Evolutionary conservation across 1,139 yeast species (phyloP).

Genomic region (Blastobotrys apis): DNA sequence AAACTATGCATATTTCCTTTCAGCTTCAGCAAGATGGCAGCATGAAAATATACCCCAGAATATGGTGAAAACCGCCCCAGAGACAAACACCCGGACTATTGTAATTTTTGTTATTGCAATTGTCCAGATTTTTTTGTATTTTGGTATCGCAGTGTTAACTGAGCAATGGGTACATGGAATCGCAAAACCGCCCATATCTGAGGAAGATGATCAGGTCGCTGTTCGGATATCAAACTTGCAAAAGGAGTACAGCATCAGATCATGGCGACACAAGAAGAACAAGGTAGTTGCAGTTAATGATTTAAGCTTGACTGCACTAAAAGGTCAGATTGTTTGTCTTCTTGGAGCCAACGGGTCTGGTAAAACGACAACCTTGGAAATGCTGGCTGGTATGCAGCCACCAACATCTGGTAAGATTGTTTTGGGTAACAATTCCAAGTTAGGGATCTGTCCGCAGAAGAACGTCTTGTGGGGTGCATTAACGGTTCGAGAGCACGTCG

Average conservation of each 20-base stretch:
- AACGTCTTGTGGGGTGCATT: constrained; percentile 38
- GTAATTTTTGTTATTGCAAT: constrained; percentile 33
- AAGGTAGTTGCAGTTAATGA: constrained; percentile 33
- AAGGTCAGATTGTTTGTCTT: constrained; percentile 35
- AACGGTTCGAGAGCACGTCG: constrained; percentile 35
- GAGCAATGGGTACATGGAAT: constrained; percentile 31
- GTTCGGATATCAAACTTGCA: constrained; percentile 24
- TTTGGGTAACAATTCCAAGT: constrained; percentile 28
- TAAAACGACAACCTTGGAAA: constrained; percentile 39
- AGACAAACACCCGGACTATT: constrained; percentile 28
- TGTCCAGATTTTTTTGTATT: constrained; percentile 29
- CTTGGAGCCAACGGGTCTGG: constrained; percentile 41
- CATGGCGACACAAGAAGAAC: constrained; percentile 15
- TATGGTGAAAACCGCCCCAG: constrained; percentile 30
- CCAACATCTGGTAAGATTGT: constrained; percentile 29
- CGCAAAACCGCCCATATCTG: constrained; percentile 15
- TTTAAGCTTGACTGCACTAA: constrained; percentile 26
- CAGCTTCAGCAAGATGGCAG: constrained; percentile 32
- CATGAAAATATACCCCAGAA: constrained; percentile 22
- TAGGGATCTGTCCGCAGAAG: constrained; percentile 39
- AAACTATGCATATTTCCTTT: constrained; percentile 34
- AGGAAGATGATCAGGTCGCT: constrained; percentile 18
- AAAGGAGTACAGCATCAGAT: constrained; percentile 27
- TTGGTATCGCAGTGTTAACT: constrained; percentile 25
- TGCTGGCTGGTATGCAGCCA: constrained; percentile 36